Conservation (phyloP, 1,284 basidiomycete species). For the Singerocomus inundabilis region DNA sequence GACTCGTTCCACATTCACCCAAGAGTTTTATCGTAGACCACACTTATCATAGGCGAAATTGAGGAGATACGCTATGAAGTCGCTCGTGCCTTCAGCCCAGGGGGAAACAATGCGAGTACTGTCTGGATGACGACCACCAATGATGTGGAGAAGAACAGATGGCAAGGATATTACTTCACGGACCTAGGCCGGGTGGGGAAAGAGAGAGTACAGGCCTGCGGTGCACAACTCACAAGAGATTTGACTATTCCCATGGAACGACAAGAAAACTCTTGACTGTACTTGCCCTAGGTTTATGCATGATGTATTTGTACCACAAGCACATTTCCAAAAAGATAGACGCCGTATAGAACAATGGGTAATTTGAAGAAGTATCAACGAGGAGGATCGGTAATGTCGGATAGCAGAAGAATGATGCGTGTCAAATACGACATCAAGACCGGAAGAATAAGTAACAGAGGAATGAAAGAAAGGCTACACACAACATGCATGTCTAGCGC, state of each 20-base stretch:
- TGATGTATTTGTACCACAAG: not conserved
- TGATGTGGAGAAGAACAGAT: slow-evolving; percentile 26
- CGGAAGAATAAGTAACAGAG: not conserved
- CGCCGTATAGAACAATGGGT: not conserved
- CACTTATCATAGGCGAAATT: slow-evolving; percentile 45
- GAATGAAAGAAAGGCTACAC: slow-evolving; percentile 7
- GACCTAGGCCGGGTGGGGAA: slow-evolving; percentile 37
- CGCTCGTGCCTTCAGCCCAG: slow-evolving; percentile 32
- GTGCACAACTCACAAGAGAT: slow-evolving; percentile 37
- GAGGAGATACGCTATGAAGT: slow-evolving; percentile 42
- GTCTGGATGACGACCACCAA: slow-evolving; percentile 38
- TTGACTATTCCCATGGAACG: slow-evolving; percentile 26
- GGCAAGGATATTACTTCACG: slow-evolving; percentile 41
- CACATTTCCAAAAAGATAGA: slow-evolving; percentile 3
- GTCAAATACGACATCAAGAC: not conserved
- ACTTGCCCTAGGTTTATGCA: slow-evolving; percentile 4
- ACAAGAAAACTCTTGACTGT: slow-evolving; percentile 2
- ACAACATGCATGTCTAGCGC: slow-evolving; percentile 13
- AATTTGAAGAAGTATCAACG: not conserved
- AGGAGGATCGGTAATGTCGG: not conserved
- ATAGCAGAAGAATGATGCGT: not conserved
- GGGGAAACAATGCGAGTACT: slow-evolving; percentile 23
- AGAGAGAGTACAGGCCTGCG: slow-evolving; percentile 37
- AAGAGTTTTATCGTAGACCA: slow-evolving; percentile 25
- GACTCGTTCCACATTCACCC: not conserved